Evolutionary conservation across 805 yeast genomes (phyloP).

Genomic region (Saccharomyces kudriavzevii): DNA sequence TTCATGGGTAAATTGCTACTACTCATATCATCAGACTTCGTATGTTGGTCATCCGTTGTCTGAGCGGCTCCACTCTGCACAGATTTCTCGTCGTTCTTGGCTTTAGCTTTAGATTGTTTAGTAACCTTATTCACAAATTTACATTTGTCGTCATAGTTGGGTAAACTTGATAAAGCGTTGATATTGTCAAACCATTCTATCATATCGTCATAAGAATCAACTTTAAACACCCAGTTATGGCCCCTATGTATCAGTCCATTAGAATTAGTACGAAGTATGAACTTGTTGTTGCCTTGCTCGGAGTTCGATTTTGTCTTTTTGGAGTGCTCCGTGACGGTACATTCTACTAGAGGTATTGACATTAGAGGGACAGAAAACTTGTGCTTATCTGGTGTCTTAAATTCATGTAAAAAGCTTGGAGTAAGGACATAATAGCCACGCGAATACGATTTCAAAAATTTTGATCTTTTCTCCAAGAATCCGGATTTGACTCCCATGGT

Average conservation of each 20-base stretch:
- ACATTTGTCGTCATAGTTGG: conserved; percentile 54
- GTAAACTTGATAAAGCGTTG: conserved; percentile 53
- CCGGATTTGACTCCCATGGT: conserved; percentile 68
- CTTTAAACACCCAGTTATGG: conserved; percentile 88
- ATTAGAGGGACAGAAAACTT: conserved; percentile 75
- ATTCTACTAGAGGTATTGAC: conserved; percentile 72
- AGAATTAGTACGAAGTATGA: conserved; percentile 71
- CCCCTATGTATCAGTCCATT: conserved; percentile 69
- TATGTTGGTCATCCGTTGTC: neutral
- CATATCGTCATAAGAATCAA: conserved; percentile 73
- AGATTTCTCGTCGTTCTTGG: neutral
- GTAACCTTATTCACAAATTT: conserved; percentile 30
- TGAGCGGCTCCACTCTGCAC: neutral
- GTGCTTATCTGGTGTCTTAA: conserved; percentile 73
- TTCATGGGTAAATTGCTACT: neutral
- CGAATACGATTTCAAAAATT: conserved; percentile 84
- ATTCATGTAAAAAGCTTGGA: conserved; percentile 81
- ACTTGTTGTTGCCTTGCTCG: conserved; percentile 50
- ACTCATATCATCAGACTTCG: neutral
- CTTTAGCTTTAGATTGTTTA: neutral
- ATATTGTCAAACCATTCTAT: conserved; percentile 79
- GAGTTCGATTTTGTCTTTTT: conserved; percentile 49
- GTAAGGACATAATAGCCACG: conserved; percentile 88
- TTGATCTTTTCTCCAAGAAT: conserved; percentile 78
- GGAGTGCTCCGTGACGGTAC: conserved; percentile 76